Conservation (phyloP, 305 asterid species). For the Fraxinus dipetala region DNA sequence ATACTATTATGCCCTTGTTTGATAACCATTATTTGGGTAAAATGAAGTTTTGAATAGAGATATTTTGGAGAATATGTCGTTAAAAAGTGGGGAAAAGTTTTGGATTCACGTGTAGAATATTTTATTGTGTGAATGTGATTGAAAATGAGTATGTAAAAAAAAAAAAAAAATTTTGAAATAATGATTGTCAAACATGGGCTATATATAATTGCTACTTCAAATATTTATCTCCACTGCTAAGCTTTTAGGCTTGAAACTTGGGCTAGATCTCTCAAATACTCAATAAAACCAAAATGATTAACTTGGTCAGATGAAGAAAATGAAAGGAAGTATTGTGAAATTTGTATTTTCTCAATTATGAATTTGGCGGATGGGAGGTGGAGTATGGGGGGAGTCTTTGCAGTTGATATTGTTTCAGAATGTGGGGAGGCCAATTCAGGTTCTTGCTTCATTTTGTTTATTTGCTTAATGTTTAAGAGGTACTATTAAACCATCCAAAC, state of each 20-base stretch:
- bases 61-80: too few relatives aligned
- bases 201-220: neutral
- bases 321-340: neutral
- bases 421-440: neutral
- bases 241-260: neutral
- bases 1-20: neutral
- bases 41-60: too few relatives aligned
- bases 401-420: neutral
- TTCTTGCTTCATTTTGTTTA: neutral
- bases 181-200: too few relatives aligned
- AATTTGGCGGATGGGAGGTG: neutral
- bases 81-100: too few relatives aligned
- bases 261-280: neutral
- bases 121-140: too few relatives aligned
- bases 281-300: neutral
- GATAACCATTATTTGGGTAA: too few relatives aligned
- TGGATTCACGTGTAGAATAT: too few relatives aligned
- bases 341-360: neutral
- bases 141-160: too few relatives aligned
- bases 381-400: neutral
- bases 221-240: neutral
- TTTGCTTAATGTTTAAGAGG: neutral
- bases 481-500: neutral
- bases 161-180: too few relatives aligned
- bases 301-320: neutral